Evolutionary conservation across 176 grass and related monocot genomes (phyloP), one percentile per base, ranked within the genome.

Genomic region (Otatea glauca): DNA sequence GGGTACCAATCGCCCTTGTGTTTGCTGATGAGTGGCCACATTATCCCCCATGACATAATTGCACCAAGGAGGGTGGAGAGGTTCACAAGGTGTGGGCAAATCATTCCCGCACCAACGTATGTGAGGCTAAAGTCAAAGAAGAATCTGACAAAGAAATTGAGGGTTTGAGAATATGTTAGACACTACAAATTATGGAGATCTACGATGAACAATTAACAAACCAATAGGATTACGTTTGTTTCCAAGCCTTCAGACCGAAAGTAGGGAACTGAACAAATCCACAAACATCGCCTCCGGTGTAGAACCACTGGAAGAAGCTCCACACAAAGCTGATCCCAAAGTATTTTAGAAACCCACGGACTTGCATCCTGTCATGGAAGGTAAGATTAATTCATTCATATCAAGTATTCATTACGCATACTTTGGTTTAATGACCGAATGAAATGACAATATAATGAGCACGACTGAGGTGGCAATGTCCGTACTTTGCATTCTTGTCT

Each of bases 221-320:
- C 7, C 14, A 54, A 51, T n/a, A 42, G 23, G 13, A 64, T 87
- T 93, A 97, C 95, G 95, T 89, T 54, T 97, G 92, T 78, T 97
- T 92, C 95, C 90, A 94, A 38, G 95, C 90, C 83, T 91, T 90
- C 25, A 97, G 53, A 34, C 95, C 95, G 6, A 97, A 93, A 43
- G 95, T 97, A 45, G 95, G 92, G 79, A 97, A 97, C 87, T 97
- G 91, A 62, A 94, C 72, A 84, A 97, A 97, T 48, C 95, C 95
- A 59, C 95, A 97, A 20, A 20, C 70, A 64, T 92, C 89, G 47
- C 95, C 92, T 1, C 95, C 95, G 0, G 95, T 91, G 78, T 86
- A 97, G 86, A 97, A 97, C 95, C 95, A 97, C 24, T 97, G 89
- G 85, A 97, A 97, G 78, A 94, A 91, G 23, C 95, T 97, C 92